These are phyloP conservation scores for Chloroidium sp. DNA, from an alignment of 163 green algal species.

Conservation along the genomic window DNA sequence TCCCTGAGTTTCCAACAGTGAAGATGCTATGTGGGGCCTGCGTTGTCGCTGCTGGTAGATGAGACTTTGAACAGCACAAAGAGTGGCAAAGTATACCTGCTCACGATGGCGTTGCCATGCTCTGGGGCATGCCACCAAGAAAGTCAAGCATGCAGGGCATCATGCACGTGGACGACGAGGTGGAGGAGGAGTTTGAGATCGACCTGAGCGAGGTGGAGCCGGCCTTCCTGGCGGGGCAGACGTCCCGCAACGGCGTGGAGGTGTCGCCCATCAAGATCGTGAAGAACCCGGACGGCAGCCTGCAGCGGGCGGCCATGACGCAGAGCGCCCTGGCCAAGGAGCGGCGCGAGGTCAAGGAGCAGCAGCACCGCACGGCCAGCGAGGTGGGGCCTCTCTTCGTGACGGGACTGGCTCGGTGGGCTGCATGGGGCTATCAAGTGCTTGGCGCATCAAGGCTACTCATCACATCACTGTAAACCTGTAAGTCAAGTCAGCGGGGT, in stretches of 20 bases:
- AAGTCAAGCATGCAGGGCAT: conserved; percentile 16
- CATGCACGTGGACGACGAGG: conserved; percentile 42
- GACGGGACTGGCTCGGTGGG: no score
- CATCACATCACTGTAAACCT: no score
- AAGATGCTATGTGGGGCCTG: no score
- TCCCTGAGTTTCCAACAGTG: no score
- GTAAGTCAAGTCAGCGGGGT: no score
- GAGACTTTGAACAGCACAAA: neutral
- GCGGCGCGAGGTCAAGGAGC: conserved; percentile 74
- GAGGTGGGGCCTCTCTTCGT: no score
- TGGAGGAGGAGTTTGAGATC: conserved; percentile 95
- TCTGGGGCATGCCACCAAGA: neutral
- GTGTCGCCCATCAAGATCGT: conserved; percentile 96
- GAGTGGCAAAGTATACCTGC: neutral
- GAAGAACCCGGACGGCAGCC: conserved; percentile 93
- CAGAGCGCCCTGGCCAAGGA: conserved; percentile 80
- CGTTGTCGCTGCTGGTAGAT: neutral
- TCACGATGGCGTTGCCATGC: neutral
- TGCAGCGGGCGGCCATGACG: conserved; percentile 97
- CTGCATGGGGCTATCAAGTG: conserved; percentile 72
- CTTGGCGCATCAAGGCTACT: no score
- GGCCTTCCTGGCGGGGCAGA: conserved; percentile 78
- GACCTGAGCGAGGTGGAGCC: conserved; percentile 97
- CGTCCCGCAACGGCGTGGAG: conserved; percentile 62
- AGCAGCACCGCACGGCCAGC: conserved; percentile 78